Base-by-base conservation (phyloP, 306 rosid species). In the Vigna mungo region DNA sequence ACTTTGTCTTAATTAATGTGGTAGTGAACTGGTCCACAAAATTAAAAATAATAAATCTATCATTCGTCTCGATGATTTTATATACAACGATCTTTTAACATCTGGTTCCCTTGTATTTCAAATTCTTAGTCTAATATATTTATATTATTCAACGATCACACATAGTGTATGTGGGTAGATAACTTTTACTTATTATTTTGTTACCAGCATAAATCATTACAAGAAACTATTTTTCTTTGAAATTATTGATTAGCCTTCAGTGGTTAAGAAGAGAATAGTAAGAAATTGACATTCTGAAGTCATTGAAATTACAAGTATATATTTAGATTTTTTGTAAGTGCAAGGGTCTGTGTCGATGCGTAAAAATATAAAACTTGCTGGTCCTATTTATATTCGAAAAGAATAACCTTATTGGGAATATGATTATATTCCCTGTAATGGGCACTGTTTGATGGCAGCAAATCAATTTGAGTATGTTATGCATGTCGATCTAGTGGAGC, bases 381-480 rank as follows among this genome's bases (percentile, higher is more conserved):
- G 61, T 82, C 64, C 56, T 59, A 14, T 17, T 66, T 52, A 48
- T 82, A 71, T 84, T 68, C 78, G 65, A 73, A 80, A 76, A 72
- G 90, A 76, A 88, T 84, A 87, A 73, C 69, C 66, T 52, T 60
- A 43, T 30, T 44, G 59, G 64, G 39, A 25, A 62, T 52, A 15
- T 21, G 68, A 65, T 74, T 68, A 71, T 82, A 73, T 82, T 79
- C 86, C 80, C 55, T 5, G 4, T 66, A 78, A 18, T 62, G 76
- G 70, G 63, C 78, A 83, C 72, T 36, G 47, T 83, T 80, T 61
- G 72, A 78, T 72, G 78, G 71, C 25, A 11, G 64, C 75, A 75
- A 63, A 75, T 84, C 78, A 66, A 60, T 44, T 17, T 36, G 63
- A 56, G 76, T 34, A 56, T 55, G 71, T 76, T 54, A 52, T 49